phyloP scores from a whole-genome alignment of 2,329 filamentous ascomycete genomes.

The Trichophyton rubrum region DNA sequence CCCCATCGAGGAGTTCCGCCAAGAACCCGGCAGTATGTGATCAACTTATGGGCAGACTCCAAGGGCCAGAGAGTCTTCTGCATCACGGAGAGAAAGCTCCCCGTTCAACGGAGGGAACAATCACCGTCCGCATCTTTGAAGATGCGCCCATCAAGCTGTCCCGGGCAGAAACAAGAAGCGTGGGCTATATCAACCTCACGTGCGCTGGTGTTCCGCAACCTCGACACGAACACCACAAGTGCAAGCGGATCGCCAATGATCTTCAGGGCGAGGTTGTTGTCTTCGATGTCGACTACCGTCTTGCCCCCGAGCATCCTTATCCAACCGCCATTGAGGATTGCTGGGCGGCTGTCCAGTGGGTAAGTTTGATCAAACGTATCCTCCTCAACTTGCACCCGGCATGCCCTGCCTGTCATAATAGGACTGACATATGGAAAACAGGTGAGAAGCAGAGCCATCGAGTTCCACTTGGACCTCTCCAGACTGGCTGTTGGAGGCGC shows the following conservation, averaged over 20 bases:
- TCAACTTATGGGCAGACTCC: constrained; percentile 29
- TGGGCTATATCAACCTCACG: constrained; percentile 33
- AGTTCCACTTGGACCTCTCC: constrained; percentile 26
- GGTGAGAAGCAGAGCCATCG: constrained; percentile 22
- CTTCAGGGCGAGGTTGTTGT: constrained; percentile 29
- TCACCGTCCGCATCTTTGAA: constrained; percentile 33
- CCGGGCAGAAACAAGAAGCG: constrained; percentile 21
- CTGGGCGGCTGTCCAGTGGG: constrained; percentile 31
- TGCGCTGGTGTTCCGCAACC: constrained; percentile 34
- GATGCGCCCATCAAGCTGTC: constrained; percentile 19
- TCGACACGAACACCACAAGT: constrained; percentile 30
- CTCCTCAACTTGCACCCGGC: not conserved
- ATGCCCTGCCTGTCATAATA: too few relatives aligned
- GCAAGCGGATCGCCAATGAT: constrained; percentile 28
- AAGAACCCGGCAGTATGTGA: constrained; percentile 28
- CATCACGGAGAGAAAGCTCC: constrained; percentile 31
- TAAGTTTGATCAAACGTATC: constrained; percentile 11
- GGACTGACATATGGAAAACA: constrained; percentile 7
- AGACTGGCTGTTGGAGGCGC: constrained; percentile 28
- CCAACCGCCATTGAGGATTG: constrained; percentile 30
- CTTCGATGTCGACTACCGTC: constrained; percentile 35
- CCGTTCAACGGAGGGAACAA: constrained; percentile 30
- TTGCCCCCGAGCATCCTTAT: constrained; percentile 29
- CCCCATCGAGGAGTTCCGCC: constrained; percentile 29
- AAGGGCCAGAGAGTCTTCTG: constrained; percentile 26